phyloP scores from a whole-genome alignment of 1,139 yeast species.

The Saccharomycopsis hybrid region DNA sequence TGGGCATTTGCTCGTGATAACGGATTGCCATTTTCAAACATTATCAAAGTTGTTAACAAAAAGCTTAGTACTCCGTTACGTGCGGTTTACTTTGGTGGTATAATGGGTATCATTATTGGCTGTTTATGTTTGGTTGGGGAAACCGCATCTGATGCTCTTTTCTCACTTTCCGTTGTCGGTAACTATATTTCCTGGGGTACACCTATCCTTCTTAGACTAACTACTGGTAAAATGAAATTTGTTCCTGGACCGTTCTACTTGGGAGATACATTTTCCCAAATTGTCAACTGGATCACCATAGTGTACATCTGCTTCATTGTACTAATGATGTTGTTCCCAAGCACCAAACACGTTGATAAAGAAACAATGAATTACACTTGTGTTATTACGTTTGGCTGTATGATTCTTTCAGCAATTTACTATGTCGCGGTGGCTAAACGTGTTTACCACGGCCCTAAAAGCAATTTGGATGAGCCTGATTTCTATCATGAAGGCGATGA shows the following conservation, averaged over 20 bases:
- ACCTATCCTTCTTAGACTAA: constrained; percentile 46
- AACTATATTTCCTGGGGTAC: constrained; percentile 54
- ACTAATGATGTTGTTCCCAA: constrained; percentile 40
- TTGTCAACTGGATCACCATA: constrained; percentile 35
- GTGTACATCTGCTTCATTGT: constrained; percentile 30
- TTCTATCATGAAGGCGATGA: constrained; percentile 23
- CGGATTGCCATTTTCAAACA: constrained; percentile 40
- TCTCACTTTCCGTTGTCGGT: constrained; percentile 54
- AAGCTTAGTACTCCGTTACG: constrained; percentile 50
- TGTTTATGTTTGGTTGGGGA: constrained; percentile 50
- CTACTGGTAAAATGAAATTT: constrained; percentile 42
- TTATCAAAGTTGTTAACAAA: constrained; percentile 48
- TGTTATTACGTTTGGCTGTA: constrained; percentile 46
- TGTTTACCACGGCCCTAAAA: constrained; percentile 44
- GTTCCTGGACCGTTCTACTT: constrained; percentile 60
- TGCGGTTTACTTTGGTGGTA: constrained; percentile 52
- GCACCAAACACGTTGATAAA: constrained; percentile 32
- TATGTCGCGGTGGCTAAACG: constrained; percentile 42
- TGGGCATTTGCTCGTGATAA: constrained; percentile 50
- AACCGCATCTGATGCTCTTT: constrained; percentile 55
- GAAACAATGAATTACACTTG: constrained; percentile 54
- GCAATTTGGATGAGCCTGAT: constrained; percentile 28
- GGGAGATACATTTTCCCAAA: constrained; percentile 42
- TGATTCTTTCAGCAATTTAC: constrained; percentile 40
- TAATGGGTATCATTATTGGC: constrained; percentile 44